Conservation (phyloP, 345 rosid genomes). For the Iberis pinnata region DNA sequence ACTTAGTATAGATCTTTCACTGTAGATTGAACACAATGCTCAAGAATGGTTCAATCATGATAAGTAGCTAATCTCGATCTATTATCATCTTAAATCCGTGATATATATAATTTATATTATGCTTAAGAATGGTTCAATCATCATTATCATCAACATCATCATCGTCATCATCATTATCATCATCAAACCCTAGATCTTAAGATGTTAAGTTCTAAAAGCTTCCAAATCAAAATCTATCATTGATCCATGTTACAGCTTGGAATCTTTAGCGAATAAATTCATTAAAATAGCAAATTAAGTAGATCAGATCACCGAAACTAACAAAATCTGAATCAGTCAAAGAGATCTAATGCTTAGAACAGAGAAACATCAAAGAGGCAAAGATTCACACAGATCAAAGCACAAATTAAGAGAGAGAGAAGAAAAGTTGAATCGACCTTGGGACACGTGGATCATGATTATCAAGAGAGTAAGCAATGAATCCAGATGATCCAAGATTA, state of each 20-base stretch:
- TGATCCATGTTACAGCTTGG: too few species aligned
- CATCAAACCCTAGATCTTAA: conserved; percentile 10
- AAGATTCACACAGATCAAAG: conserved; percentile 15
- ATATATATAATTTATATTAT: too few species aligned
- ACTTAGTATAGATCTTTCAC: too few species aligned
- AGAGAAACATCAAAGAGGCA: neutral
- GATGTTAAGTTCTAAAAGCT: neutral
- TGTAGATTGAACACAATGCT: too few species aligned
- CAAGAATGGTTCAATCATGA: neutral
- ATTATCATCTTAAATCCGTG: neutral
- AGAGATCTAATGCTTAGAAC: neutral
- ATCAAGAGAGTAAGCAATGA: conserved; percentile 59
- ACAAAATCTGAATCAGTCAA: neutral
- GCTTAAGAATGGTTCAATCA: too few species aligned
- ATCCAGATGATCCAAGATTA: conserved; percentile 70
- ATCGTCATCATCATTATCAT: neutral
- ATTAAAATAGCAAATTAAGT: neutral
- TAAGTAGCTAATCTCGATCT: neutral
- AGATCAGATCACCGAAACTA: neutral
- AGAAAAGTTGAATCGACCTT: conserved; percentile 34
- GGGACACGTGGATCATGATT: conserved; percentile 75
- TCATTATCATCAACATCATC: neutral
- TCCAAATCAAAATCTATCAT: too few species aligned
- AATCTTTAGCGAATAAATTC: neutral
- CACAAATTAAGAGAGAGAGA: neutral